phyloP scores from a whole-genome alignment of 306 rosid species.

The Quercus rubra region DNA sequence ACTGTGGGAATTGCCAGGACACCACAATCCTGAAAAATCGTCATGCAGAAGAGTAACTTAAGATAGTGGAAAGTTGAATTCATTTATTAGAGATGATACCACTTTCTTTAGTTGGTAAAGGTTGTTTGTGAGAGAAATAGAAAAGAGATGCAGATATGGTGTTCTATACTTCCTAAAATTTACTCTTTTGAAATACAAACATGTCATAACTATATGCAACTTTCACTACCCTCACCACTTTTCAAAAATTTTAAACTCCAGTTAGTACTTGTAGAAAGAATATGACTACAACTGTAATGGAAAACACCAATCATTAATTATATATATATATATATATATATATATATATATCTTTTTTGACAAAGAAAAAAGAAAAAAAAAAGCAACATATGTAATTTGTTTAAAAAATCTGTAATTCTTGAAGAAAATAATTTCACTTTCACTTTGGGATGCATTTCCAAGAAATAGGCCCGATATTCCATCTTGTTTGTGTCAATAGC shows the following conservation, averaged over 20 bases:
- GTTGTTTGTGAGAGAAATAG: neutral
- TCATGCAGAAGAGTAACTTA: neutral
- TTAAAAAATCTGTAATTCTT: too few relatives aligned
- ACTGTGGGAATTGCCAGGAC: constrained; percentile 82
- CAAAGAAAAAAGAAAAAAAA: too few relatives aligned
- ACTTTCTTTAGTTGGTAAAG: neutral
- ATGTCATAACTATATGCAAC: neutral
- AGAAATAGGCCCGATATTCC: neutral
- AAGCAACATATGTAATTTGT: too few relatives aligned
- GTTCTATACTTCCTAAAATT: neutral
- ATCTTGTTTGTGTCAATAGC: neutral
- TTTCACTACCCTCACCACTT: neutral
- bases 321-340: too few relatives aligned
- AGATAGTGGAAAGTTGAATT: neutral
- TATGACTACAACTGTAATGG: neutral
- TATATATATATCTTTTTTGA: too few relatives aligned
- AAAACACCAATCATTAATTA: neutral
- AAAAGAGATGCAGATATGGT: neutral
- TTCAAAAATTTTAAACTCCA: neutral
- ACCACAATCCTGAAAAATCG: constrained; percentile 59
- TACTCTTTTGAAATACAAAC: neutral
- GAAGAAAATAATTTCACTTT: neutral
- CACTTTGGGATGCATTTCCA: neutral
- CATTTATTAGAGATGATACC: neutral
- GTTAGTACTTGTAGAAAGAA: neutral